Base-by-base conservation (phyloP, 768 basidiomycete genomes). In the Boletus rufocinnamomeus region DNA sequence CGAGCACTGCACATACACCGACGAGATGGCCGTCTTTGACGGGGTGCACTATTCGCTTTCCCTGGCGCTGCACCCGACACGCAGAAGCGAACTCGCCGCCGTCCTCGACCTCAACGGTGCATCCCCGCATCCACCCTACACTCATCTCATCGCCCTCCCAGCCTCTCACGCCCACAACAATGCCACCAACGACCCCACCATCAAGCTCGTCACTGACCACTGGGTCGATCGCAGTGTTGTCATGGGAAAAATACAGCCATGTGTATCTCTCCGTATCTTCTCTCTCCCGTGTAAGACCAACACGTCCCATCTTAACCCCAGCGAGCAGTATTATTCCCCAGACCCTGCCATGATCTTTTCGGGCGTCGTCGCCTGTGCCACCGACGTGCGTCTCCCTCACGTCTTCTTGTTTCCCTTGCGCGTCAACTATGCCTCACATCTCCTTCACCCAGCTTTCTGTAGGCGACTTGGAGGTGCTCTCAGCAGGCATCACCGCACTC, bases 311-410 rank as follows among this genome's bases (percentile, higher is more conserved):
- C 17, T 35, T 10, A 11, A 30, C 54, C 25, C 37, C 41, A 86
- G 84, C 25, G 69, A 84, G 7, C 71, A 81, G 27, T 84, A 77
- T 67, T 95, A 86, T 75, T 95, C 93, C 2, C 78, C 91, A 3
- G 86, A 93, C 69, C 89, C 90, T 0, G 70, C 80, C 1, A 83
- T 85, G 79, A 80, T 94, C 49, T 95, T 96, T 75, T 95, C 93
- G 8, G 91, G 91, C 2, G 78, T 95, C 21, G 82, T 89, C 11
- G 89, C 86, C 0, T 87, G 87, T 65, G 84, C 86, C 4, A 79
- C 84, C 16, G 87, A 88, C 59, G 87, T 91, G 58, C 55, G 80
- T 68, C 28, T 28, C 37, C 21, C 37, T 35, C 35, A 2, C 4
- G 11, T 19, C n/a, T 32, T 14, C 17, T 38, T 6, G 4, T 28